phyloP scores from a whole-genome alignment of 2,329 filamentous ascomycete genomes.

The Hansfordia pulvinata region DNA sequence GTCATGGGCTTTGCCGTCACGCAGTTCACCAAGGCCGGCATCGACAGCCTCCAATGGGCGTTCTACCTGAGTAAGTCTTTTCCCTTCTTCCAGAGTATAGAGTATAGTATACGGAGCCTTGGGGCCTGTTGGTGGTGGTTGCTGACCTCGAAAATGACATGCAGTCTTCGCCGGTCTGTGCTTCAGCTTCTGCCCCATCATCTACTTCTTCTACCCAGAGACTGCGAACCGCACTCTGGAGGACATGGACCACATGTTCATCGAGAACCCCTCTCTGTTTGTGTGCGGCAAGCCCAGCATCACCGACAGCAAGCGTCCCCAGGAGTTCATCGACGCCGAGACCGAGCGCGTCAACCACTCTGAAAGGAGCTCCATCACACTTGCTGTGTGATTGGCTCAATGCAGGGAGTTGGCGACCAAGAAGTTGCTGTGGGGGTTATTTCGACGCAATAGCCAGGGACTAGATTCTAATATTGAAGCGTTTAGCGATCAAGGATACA shows the following conservation, averaged over 20 bases:
- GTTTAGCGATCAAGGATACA: no score
- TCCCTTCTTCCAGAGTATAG: background rate
- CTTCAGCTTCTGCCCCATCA: slow-evolving; percentile 19
- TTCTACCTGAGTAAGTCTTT: slow-evolving; percentile 24
- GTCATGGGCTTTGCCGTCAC: slow-evolving; percentile 25
- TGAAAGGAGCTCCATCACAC: no score
- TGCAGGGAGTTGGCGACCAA: no score
- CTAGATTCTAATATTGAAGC: no score
- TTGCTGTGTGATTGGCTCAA: no score
- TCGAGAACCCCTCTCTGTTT: slow-evolving; percentile 9
- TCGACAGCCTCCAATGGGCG: slow-evolving; percentile 24
- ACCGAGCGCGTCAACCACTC: slow-evolving; percentile 5
- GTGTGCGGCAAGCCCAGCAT: slow-evolving; percentile 9
- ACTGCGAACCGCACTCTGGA: slow-evolving; percentile 35
- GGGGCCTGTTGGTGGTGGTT: background rate
- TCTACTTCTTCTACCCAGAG: slow-evolving; percentile 30
- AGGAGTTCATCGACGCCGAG: slow-evolving; percentile 8
- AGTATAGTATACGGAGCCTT: background rate
- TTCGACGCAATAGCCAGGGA: no score
- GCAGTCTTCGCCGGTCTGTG: slow-evolving; percentile 14
- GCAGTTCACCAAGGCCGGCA: slow-evolving; percentile 28
- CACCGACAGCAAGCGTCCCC: slow-evolving; percentile 8
- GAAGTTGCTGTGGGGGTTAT: no score
- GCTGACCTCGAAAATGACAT: slow-evolving; percentile 1
- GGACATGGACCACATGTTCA: slow-evolving; percentile 12